phyloP scores from a whole-genome alignment of 495 filamentous ascomycete genomes.

The Aspergillus sclerotioniger region DNA sequence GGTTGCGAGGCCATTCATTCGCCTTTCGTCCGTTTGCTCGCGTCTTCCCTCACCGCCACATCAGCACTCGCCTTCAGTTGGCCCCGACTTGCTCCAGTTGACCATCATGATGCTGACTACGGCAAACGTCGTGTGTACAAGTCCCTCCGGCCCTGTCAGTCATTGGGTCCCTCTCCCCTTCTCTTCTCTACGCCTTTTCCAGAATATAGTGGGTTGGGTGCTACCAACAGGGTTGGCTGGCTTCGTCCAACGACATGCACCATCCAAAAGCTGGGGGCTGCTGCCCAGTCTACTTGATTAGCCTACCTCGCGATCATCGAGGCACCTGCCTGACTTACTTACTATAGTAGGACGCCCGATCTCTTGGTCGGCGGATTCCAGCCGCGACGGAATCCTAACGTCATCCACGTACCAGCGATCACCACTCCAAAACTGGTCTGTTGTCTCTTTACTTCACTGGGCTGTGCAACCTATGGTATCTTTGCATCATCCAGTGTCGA shows the following conservation, averaged over 20 bases:
- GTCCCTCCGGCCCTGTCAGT: conserved; percentile 25
- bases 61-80: conserved; percentile 20
- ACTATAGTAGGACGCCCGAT: neutral
- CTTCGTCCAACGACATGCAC: conserved; percentile 8
- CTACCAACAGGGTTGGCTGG: conserved; percentile 9
- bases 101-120: neutral
- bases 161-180: conserved; percentile 20
- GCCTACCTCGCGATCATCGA: conserved; percentile 3
- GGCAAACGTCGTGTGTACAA: conserved; percentile 13
- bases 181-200: conserved; percentile 16
- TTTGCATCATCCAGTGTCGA: neutral
- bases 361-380: neutral
- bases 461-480: neutral
- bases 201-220: conserved; percentile 17
- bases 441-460: neutral
- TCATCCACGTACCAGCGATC: conserved; percentile 3
- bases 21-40: conserved; percentile 34
- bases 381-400: neutral
- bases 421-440: neutral
- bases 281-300: neutral
- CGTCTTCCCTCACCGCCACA: conserved; percentile 43
- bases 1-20: conserved; percentile 28
- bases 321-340: conserved; percentile 15
- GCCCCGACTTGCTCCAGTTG: neutral
- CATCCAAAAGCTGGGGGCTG: neutral